Percentiles rank a stretch among this genome's conserved stretches.
Conservation (phyloP, 2,329 filamentous ascomycete genomes). For the Cladosporium sp. region DNA sequence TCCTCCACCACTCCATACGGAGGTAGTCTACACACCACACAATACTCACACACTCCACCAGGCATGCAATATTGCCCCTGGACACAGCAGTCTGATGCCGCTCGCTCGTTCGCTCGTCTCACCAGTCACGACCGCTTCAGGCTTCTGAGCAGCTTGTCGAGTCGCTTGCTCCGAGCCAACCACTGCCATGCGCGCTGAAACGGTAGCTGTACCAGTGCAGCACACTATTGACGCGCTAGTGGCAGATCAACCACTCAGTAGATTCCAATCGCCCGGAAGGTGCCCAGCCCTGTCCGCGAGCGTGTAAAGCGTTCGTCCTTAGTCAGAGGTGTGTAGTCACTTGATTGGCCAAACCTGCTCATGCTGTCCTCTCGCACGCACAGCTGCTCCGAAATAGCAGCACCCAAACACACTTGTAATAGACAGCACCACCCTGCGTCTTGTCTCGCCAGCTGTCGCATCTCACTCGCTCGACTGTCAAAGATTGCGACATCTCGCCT, state of each 20-base stretch:
- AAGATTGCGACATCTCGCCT: slow-evolving; percentile 15
- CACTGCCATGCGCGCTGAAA: slow-evolving; percentile 17
- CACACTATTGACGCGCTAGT: slow-evolving; percentile 17
- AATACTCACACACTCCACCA: background rate
- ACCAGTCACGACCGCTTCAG: slow-evolving; percentile 9
- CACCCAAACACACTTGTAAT: background rate
- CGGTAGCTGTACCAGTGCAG: slow-evolving; percentile 16
- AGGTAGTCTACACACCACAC: background rate
- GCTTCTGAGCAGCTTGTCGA: background rate
- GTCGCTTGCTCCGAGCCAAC: slow-evolving; percentile 15
- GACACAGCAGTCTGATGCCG: slow-evolving; percentile 8
- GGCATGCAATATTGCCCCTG: slow-evolving; percentile 5
- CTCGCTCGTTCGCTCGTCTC: slow-evolving; percentile 12
- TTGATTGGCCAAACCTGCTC: background rate
- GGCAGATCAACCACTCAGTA: slow-evolving; percentile 19
- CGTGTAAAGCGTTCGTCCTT: background rate
- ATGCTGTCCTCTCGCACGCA: background rate
- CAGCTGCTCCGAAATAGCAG: background rate
- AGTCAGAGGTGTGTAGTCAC: background rate
- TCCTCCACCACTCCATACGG: background rate
- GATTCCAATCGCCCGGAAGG: slow-evolving; percentile 17
- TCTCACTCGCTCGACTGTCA: slow-evolving; percentile 9
- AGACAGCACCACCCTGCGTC: slow-evolving; percentile 11
- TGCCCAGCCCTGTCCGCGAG: slow-evolving; percentile 12
- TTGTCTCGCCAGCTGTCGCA: slow-evolving; percentile 10